Conservation (phyloP, 108 stramenopile species). For the Skeletonema tropicum region DNA sequence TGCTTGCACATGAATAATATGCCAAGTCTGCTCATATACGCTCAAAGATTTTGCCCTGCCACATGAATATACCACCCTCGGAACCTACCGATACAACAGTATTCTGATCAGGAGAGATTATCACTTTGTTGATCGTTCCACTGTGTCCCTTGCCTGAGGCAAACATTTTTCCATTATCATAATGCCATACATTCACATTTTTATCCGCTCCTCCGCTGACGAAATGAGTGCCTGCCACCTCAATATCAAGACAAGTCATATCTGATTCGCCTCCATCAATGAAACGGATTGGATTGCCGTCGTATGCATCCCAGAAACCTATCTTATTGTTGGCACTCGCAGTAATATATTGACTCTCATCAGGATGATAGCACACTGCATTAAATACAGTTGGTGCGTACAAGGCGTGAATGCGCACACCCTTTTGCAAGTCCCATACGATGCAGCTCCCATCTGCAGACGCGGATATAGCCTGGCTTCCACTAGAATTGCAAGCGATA, state of each 20-base stretch:
- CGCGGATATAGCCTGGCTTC: slow-evolving; percentile 75
- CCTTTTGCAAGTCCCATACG: slow-evolving; percentile 80
- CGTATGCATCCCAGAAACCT: slow-evolving; percentile 89
- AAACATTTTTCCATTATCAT: slow-evolving; percentile 77
- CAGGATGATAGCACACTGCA: slow-evolving; percentile 79
- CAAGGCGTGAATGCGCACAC: slow-evolving; percentile 75
- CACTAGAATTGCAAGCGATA: slow-evolving; percentile 59
- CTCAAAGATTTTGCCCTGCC: too few relatives aligned
- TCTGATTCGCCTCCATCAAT: slow-evolving; percentile 81
- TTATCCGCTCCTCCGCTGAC: slow-evolving; percentile 82
- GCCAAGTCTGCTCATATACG: too few relatives aligned
- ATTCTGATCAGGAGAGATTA: slow-evolving; percentile 70
- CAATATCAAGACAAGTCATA: slow-evolving; percentile 78
- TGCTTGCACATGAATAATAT: too few relatives aligned
- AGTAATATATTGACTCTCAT: slow-evolving; percentile 88
- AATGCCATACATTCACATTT: slow-evolving; percentile 83
- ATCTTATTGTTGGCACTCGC: slow-evolving; percentile 87
- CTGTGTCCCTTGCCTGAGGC: slow-evolving; percentile 80
- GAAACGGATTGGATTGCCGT: slow-evolving; percentile 79
- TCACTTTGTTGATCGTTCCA: slow-evolving; percentile 61
- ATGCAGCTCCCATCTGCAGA: slow-evolving; percentile 90
- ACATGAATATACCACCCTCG: slow-evolving; percentile 89
- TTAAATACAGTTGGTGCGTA: slow-evolving; percentile 87
- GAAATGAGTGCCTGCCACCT: slow-evolving; percentile 66
- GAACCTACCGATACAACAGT: slow-evolving; percentile 76